Percentiles rank a stretch among this genome's conserved stretches.
Evolutionary conservation across 805 yeast genomes (phyloP).

Genomic region (Ogataea nitratoaversa): DNA sequence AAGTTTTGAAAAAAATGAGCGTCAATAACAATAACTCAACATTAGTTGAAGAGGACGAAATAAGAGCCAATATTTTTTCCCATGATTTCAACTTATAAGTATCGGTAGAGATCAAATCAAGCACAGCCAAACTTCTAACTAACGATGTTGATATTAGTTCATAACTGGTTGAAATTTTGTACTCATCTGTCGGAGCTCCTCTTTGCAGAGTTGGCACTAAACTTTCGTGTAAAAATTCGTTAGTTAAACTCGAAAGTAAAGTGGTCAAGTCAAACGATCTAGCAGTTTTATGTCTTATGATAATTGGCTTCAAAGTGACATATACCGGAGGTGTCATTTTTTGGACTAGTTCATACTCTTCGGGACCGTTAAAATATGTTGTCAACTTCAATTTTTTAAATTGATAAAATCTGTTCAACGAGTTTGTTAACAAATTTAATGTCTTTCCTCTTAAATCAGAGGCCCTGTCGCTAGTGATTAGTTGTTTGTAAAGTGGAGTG

Average conservation of each 20-base stretch:
- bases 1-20: constrained; percentile 38
- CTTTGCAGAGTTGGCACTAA: constrained; percentile 9
- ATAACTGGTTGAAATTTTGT: constrained; percentile 37
- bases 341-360: constrained; percentile 40
- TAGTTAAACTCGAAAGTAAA: constrained; percentile 28
- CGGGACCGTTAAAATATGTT: constrained; percentile 26
- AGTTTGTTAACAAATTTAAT: constrained; percentile 63
- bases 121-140: constrained; percentile 48
- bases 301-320: constrained; percentile 33
- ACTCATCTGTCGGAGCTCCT: constrained; percentile 18
- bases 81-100: constrained; percentile 42
- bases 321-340: constrained; percentile 52
- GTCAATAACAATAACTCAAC: constrained; percentile 44
- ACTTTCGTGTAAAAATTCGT: constrained; percentile 28
- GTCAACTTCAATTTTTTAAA: constrained; percentile 57
- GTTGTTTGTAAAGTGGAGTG: constrained; percentile 52
- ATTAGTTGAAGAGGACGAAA: constrained; percentile 23
- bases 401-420: constrained; percentile 81
- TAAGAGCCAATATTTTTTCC: constrained; percentile 45
- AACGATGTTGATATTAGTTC: constrained; percentile 57
- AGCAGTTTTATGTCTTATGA: constrained; percentile 29
- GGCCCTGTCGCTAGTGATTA: constrained; percentile 43
- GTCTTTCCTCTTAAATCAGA: constrained; percentile 55
- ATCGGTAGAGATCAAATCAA: constrained; percentile 44
- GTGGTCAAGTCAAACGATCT: constrained; percentile 31